phyloP scores from a whole-genome alignment of 768 basidiomycete species.

The Clitopilus hobsonii region DNA sequence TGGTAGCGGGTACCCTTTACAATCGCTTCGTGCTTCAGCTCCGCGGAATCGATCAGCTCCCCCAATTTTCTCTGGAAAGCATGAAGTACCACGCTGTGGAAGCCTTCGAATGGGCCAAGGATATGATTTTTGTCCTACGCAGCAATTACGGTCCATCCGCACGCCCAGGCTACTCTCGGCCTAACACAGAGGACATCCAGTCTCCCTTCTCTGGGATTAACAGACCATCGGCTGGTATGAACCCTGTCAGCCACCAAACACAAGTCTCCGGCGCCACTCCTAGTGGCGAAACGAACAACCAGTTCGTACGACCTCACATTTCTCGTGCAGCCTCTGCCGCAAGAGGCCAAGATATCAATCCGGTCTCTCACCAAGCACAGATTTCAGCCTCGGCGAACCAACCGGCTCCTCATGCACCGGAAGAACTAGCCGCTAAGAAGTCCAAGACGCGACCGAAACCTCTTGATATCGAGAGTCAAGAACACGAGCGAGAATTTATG shows the following conservation, averaged over 20 bases:
- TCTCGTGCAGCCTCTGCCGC: constrained; percentile 16
- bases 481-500: constrained; percentile 32
- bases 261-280: constrained; percentile 7
- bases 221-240: constrained; percentile 15
- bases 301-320: constrained; percentile 26
- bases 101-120: constrained; percentile 38
- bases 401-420: constrained; percentile 11
- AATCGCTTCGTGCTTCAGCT: constrained; percentile 73
- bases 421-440: constrained; percentile 13
- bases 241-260: constrained; percentile 34
- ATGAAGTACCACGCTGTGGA: constrained; percentile 44
- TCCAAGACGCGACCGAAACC: constrained; percentile 9
- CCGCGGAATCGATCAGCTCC: constrained; percentile 70
- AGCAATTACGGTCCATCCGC: constrained; percentile 17
- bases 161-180: constrained; percentile 5
- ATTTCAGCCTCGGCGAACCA: constrained; percentile 15
- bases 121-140: constrained; percentile 21
- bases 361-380: constrained; percentile 38
- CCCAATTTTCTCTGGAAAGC: constrained; percentile 52
- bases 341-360: constrained; percentile 27
- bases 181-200: constrained; percentile 3
- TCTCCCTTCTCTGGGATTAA: constrained; percentile 2
- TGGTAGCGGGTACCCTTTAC: constrained; percentile 68
- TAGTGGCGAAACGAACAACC: constrained; percentile 16
- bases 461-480: constrained; percentile 13